Evolutionary conservation across 1,284 basidiomycete species (phyloP), one percentile per base, ranked within the genome.

Genomic region (Crepidotus sp.): DNA sequence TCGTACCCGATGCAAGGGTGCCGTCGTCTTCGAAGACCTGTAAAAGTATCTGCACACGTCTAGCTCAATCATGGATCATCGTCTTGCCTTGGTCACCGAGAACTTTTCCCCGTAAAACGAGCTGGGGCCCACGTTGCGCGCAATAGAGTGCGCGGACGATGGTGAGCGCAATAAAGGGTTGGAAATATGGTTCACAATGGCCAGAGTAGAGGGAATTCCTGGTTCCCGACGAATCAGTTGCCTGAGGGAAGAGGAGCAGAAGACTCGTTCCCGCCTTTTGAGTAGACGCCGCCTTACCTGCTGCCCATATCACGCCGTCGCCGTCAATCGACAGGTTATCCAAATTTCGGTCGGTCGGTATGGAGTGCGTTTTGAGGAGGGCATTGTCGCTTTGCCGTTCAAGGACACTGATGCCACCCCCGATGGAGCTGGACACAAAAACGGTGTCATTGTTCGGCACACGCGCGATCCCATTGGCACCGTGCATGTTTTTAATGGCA

Each of bases 11-110:
- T 6, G 69, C 71, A 17, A 79, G 42, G 9, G 54, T 60, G 6
- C 81, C 81, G 51, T 76, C 66, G 56, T 83, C 77, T 59, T 82
- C 78, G 45, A 82, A 78, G n/a, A 71, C 61, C 77, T 80, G 48
- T 13, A 36, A 35, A 33, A 10, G n/a, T 19, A 24, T 39, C 11
- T 8, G 4, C 11, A 8, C 15, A 13, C 33, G 17, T 13, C 37
- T 36, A 19, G 11, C 18, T 30, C n/a, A 31, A 22, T 10, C 29
- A 25, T 8, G 39, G 24, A 13, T 11, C 34, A 32, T 27, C 10
- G 14, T 18, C 57, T 18, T 52, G 77, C 78, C 69, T 73, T 80
- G 42, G 77, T 71, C n/a, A 80, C 56, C 36, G 66, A 72, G 53
- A 72, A 78, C 52, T 81, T 83, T 48, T 77, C 69, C n/a, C 77